Conservation (phyloP, 768 basidiomycete species). For the Tylopilus subfusipes region DNA sequence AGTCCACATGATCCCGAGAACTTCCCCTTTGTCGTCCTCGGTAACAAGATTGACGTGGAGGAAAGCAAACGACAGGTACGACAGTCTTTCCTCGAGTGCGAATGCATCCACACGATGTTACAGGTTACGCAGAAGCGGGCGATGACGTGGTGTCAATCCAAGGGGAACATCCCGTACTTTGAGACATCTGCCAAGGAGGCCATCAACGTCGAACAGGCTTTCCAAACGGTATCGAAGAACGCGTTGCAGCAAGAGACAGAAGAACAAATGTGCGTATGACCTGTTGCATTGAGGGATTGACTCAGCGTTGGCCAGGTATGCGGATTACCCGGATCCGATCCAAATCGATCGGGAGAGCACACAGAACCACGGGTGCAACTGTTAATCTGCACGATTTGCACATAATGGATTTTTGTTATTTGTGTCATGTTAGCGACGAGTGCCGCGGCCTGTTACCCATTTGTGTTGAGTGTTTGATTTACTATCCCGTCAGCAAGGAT, state of each 20-base stretch:
- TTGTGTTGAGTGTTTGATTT: constrained; percentile 36
- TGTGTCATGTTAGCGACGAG: constrained; percentile 25
- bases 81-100: not conserved
- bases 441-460: constrained; percentile 31
- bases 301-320: constrained; percentile 60
- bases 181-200: constrained; percentile 99
- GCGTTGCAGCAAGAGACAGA: constrained; percentile 97
- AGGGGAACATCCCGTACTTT: constrained; percentile 99
- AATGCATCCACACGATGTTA: not conserved
- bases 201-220: constrained; percentile 99
- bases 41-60: constrained; percentile 99
- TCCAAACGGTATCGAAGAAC: constrained; percentile 99
- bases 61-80: constrained; percentile 95
- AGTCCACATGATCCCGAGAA: constrained; percentile 99
- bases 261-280: constrained; percentile 74
- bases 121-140: constrained; percentile 99
- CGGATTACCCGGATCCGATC: constrained; percentile 98
- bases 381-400: constrained; percentile 42
- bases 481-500: constrained; percentile 22
- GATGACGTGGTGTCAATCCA: constrained; percentile 99
- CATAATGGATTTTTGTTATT: constrained; percentile 24
- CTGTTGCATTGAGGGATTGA: constrained; percentile 9
- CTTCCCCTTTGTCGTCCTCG: constrained; percentile 98
- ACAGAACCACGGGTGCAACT: constrained; percentile 91
- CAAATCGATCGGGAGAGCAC: constrained; percentile 91